These are phyloP conservation scores for Candida tunisiensis DNA, from an alignment of 1,139 yeast genomes.

Conservation along the genomic window DNA sequence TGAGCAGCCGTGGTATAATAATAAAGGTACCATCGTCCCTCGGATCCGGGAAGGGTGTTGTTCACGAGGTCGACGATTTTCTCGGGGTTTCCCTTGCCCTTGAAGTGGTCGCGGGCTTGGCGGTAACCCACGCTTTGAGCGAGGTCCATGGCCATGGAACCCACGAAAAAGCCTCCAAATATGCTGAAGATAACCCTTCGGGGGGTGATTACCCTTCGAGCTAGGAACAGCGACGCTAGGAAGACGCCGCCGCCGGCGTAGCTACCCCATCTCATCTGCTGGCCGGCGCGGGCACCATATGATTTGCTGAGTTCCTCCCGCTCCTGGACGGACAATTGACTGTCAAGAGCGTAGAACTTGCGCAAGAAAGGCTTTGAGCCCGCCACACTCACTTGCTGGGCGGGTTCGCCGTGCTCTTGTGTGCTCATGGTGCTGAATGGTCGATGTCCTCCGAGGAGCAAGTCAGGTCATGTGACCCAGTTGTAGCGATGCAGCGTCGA, in stretches of 20 bases:
- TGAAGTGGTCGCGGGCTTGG: too few species aligned
- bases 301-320: not conserved
- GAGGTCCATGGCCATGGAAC: not conserved
- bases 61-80: too few species aligned
- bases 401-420: too few species aligned
- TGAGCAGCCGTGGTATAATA: too few species aligned
- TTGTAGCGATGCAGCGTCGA: too few species aligned
- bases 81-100: too few species aligned
- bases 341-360: constrained; percentile 1
- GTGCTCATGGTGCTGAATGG: too few species aligned
- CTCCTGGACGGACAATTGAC: not conserved
- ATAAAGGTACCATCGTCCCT: too few species aligned
- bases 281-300: not conserved
- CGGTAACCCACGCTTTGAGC: not conserved
- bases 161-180: not conserved
- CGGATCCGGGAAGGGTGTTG: too few species aligned
- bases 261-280: not conserved
- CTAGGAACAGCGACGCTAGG: not conserved
- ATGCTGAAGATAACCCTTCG: not conserved
- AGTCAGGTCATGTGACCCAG: too few species aligned
- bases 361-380: constrained; percentile 1
- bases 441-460: too few species aligned
- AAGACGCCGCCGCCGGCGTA: not conserved
- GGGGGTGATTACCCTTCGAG: not conserved
- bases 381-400: too few species aligned